Evolutionary conservation across 208 protist genomes (phyloP).

Genomic region (Endotrypanum monterogeii): DNA sequence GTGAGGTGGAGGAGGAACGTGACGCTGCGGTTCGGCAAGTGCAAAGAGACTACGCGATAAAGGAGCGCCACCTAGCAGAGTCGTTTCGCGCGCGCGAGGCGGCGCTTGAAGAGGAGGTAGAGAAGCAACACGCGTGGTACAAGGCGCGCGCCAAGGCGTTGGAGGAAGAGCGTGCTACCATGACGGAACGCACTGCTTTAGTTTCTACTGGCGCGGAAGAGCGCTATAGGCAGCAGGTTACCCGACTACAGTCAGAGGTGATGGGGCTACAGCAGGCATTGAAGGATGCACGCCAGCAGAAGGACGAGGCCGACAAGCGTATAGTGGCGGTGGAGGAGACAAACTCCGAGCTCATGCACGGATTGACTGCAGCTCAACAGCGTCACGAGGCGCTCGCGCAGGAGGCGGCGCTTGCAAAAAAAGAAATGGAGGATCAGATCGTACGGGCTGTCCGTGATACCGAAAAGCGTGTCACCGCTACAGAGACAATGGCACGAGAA

Average conservation of each 20-base stretch:
- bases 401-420: constrained; percentile 33
- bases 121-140: constrained; percentile 69
- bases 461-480: constrained; percentile 44
- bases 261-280: constrained; percentile 27
- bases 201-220: constrained; percentile 40
- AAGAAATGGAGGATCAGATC: constrained; percentile 35
- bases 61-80: constrained; percentile 58
- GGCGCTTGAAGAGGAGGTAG: constrained; percentile 59
- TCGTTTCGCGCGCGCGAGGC: constrained; percentile 39
- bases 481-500: constrained; percentile 58
- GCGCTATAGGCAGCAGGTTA: constrained; percentile 45
- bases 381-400: constrained; percentile 29
- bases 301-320: constrained; percentile 25
- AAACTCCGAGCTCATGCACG: constrained; percentile 33
- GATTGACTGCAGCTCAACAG: constrained; percentile 39
- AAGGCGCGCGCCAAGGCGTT: constrained; percentile 42
- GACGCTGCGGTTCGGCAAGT: constrained; percentile 43
- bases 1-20: constrained; percentile 60
- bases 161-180: constrained; percentile 46
- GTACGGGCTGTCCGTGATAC: constrained; percentile 37
- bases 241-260: constrained; percentile 53
- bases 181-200: constrained; percentile 33
- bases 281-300: constrained; percentile 34
- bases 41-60: constrained; percentile 49
- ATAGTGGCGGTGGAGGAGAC: constrained; percentile 32